phyloP scores from a whole-genome alignment of 768 basidiomycete genomes.

The Auriculariales sp. region DNA sequence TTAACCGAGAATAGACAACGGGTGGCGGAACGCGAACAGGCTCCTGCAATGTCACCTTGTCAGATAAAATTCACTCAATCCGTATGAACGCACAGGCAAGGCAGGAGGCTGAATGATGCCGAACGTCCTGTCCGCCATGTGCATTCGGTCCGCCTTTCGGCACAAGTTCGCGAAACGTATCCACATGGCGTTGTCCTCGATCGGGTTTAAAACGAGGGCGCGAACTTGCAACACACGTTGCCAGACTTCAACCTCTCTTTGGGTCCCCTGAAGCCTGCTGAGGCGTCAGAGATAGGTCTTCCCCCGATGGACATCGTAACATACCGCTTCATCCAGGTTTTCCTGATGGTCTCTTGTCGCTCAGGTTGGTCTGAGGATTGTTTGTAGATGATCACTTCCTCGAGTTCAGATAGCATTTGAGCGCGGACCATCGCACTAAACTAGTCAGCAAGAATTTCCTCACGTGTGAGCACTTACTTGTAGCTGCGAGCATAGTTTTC shows the following conservation, averaged over 20 bases:
- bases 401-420: constrained; percentile 95
- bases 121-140: constrained; percentile 92
- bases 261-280: constrained; percentile 77
- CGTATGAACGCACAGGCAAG: constrained; percentile 11
- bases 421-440: constrained; percentile 86
- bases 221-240: constrained; percentile 93
- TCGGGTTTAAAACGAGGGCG: constrained; percentile 81
- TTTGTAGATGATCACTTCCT: constrained; percentile 95
- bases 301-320: constrained; percentile 6
- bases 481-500: constrained; percentile 97
- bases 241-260: constrained; percentile 98
- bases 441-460: neutral
- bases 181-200: constrained; percentile 95
- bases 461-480: constrained; percentile 42
- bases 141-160: constrained; percentile 86
- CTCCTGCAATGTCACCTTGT: too few species aligned
- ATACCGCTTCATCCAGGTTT: constrained; percentile 95
- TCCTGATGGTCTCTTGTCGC: constrained; percentile 76
- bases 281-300: neutral
- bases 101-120: constrained; percentile 77
- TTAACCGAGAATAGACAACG: constrained; percentile 91
- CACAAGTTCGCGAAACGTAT: constrained; percentile 98
- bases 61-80: too few species aligned
- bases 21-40: constrained; percentile 60
- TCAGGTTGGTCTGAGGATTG: constrained; percentile 88